These are phyloP conservation scores for Flaveria trinervia DNA, from an alignment of 129 eudicot genomes.

Conservation along the genomic window DNA sequence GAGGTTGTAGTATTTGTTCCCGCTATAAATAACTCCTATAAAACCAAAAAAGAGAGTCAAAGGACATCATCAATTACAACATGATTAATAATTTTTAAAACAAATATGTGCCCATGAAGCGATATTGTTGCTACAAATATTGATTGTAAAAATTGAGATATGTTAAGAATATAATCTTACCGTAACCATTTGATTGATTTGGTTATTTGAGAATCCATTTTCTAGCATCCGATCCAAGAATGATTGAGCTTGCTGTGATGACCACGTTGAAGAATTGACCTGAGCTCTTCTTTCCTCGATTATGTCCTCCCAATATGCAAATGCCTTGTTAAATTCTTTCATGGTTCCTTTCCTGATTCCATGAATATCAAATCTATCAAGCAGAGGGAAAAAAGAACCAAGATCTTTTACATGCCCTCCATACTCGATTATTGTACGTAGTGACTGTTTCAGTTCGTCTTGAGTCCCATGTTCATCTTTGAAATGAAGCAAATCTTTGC, in stretches of 20 bases:
- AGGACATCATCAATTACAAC: neutral
- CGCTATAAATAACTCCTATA: neutral
- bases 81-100: too few species aligned
- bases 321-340: neutral
- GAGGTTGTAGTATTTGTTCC: conserved; percentile 4
- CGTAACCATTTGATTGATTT: conserved; percentile 4
- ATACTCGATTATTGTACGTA: neutral
- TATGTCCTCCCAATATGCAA: conserved; percentile 3
- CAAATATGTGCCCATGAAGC: too few species aligned
- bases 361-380: neutral
- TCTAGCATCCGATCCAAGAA: conserved; percentile 5
- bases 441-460: neutral
- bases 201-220: neutral
- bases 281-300: neutral
- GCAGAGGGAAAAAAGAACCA: neutral
- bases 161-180: neutral
- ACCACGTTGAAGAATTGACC: neutral
- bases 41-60: neutral
- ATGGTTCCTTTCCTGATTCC: neutral
- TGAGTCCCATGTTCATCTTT: neutral
- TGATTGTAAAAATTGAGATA: neutral
- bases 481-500: neutral
- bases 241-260: neutral
- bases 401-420: conserved; percentile 3
- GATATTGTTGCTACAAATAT: neutral